Base-by-base conservation (phyloP, 768 basidiomycete genomes). In the Boletus insuetus region DNA sequence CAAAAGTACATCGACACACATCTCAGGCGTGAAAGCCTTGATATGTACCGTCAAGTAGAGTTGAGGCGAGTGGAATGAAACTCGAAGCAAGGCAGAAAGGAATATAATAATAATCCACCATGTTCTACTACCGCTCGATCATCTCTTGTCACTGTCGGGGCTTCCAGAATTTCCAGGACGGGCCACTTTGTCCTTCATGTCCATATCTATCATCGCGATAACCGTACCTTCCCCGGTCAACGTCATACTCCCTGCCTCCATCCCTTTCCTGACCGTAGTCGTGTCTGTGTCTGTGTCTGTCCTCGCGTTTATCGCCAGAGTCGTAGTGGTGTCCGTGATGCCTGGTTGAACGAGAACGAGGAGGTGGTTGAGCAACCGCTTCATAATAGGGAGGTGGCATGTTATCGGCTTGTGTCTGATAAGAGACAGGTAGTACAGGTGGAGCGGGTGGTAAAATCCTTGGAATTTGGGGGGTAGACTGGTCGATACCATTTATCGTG, bases 401-500 rank as follows among this genome's bases (percentile, higher is more conserved):
- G 53, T 10, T 26, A 32, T 37, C 31, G 3, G 14, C 48, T 16
- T 31, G 53, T 13, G 41, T 39, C 26, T 48, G 51, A 41, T 58
- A 34, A 26, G 52, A 5, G 6, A 14, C 43, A 7, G 53, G 53
- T 12, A 48, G 55, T 7, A 12, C 46, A 7, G 53, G 53, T 12
- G 53, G 55, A 1, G 55, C 46, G 24, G 43, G 12, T 13, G 24
- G 56, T 6, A 70, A 44, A 16, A 61, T 59, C 50, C 58, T 64
- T 17, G 1, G 38, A 34, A 58, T 46, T 32, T 56, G 54, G 20
- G 59, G 19, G 4, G 59, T 32, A 4, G 69, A 50, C 49, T 78
- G 79, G 12, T 80, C 77, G 31, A 87, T 68, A 12, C 89, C 89
- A 54, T 92, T 90, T 62, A 92, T 74, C 16, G 81, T 85, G 62